Evolutionary conservation across 768 basidiomycete species (phyloP).

Genomic region (Rubroboletus satanas): DNA sequence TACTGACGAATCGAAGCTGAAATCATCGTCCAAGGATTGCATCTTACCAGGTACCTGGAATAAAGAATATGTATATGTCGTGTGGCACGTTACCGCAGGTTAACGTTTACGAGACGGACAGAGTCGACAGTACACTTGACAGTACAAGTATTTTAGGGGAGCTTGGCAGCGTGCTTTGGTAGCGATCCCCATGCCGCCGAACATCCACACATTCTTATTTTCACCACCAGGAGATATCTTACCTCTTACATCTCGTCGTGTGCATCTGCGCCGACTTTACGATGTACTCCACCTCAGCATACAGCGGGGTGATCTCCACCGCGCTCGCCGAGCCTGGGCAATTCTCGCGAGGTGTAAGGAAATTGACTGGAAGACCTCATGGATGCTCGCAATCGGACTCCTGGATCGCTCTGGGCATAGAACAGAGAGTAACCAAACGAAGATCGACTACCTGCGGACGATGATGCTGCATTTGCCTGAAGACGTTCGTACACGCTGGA

Average conservation of each 20-base stretch:
- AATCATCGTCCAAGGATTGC: constrained; percentile 63
- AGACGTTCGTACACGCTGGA: constrained; percentile 44
- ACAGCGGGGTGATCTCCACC: constrained; percentile 57
- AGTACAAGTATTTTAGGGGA: background rate
- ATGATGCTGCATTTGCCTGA: constrained; percentile 71
- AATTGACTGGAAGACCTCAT: constrained; percentile 67
- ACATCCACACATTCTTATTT: constrained; percentile 56
- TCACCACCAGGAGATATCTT: constrained; percentile 48
- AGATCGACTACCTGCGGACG: constrained; percentile 57
- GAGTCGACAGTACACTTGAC: background rate
- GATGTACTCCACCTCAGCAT: constrained; percentile 72
- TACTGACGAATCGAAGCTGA: constrained; percentile 67
- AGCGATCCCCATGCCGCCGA: constrained; percentile 14
- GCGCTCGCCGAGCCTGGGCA: constrained; percentile 69
- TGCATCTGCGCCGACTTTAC: constrained; percentile 70
- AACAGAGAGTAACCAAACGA: constrained; percentile 30
- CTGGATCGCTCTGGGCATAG: constrained; percentile 37
- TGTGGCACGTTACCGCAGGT: background rate
- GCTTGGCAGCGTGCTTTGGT: background rate
- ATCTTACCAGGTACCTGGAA: constrained; percentile 6
- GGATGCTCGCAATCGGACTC: constrained; percentile 63
- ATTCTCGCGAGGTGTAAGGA: constrained; percentile 77
- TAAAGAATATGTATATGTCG: constrained; percentile 10
- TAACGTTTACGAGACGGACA: background rate
- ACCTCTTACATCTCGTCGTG: constrained; percentile 54